Conservation (phyloP, 805 yeast genomes). For the Candida loeiensis region DNA sequence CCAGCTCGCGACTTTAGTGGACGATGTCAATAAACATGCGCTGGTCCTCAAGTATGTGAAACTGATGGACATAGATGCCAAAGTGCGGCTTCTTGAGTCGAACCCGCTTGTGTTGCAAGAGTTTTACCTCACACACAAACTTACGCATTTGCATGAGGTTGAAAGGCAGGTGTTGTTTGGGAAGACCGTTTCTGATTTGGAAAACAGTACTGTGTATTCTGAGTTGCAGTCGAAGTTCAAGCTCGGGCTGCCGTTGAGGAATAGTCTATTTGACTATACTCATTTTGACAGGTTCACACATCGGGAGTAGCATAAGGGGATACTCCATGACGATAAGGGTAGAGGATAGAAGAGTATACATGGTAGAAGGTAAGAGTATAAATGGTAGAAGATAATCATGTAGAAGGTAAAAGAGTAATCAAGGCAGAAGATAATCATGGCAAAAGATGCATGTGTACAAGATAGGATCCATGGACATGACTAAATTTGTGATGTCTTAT, state of each 20-base stretch:
- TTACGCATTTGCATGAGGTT: constrained; percentile 32
- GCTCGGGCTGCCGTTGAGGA: constrained; percentile 4
- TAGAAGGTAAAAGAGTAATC: too few relatives aligned
- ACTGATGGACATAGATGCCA: constrained; percentile 26
- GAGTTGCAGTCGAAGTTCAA: constrained; percentile 6
- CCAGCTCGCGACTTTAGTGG: constrained; percentile 19
- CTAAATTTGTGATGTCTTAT: too few relatives aligned
- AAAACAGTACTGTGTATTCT: constrained; percentile 8
- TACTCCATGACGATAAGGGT: neutral
- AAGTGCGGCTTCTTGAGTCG: constrained; percentile 21
- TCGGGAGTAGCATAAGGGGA: neutral
- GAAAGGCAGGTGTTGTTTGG: constrained; percentile 18
- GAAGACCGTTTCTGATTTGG: constrained; percentile 7
- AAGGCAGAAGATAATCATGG: too few relatives aligned
- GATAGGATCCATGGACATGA: too few relatives aligned
- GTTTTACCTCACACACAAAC: constrained; percentile 24
- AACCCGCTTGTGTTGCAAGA: constrained; percentile 28
- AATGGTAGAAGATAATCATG: too few relatives aligned
- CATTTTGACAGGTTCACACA: constrained; percentile 1
- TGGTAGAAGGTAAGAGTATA: too few relatives aligned
- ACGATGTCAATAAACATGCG: constrained; percentile 13
- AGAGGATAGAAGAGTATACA: too few relatives aligned
- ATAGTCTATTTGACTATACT: constrained; percentile 10
- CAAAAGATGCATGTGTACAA: too few relatives aligned
- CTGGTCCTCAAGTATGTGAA: constrained; percentile 12